Base-by-base conservation (phyloP, 306 rosid species). In the Sicyos edulis region DNA sequence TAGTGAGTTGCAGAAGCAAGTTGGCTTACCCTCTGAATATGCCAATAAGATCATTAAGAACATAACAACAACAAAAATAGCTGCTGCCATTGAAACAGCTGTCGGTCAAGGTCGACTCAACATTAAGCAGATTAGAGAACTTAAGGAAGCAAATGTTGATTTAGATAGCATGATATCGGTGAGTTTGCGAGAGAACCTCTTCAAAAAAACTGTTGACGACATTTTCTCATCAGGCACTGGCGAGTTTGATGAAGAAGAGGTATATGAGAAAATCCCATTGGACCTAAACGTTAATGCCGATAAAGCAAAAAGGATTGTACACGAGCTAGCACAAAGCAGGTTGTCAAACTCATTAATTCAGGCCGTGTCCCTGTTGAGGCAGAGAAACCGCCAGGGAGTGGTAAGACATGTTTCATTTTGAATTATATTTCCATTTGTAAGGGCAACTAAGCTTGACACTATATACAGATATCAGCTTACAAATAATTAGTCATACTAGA, bases 211-310 rank as follows among this genome's bases (percentile, higher is more conserved):
- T 1, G 87, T 93, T 52, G 99, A 88, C 66, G 96, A 91, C 71
- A 85, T 93, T 73, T 93, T 93, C 88, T 93, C 99, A 32, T 93
- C 97, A 0, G 99, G 99, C 72, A 93, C 97, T 2, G 99, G 99
- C 54, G 99, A 93, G 82, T 93, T 93, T 75, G 96, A 89, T 51
- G 91, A 89, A 77, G 96, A 86, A 70, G 99, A 93, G 83, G 97
- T 93, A 45, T 93, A 81, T 74, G 91, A 87, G 83, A 93, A 86
- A 78, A 88, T 93, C 75, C 96, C 97, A 21, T 57, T 74, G 8
- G 97, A 93, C 85, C 99, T 93, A 81, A 91, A 78, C 80, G 87
- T 93, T 40, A 86, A 89, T 78, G 87, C 81, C 64, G 87, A 85
- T 71, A 91, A 93, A 85, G 92, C 99, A 55, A 86, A 77, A 66